These are phyloP conservation scores for Rhizopogon sp. DNA, from an alignment of 768 basidiomycete genomes.

Conservation along the genomic window DNA sequence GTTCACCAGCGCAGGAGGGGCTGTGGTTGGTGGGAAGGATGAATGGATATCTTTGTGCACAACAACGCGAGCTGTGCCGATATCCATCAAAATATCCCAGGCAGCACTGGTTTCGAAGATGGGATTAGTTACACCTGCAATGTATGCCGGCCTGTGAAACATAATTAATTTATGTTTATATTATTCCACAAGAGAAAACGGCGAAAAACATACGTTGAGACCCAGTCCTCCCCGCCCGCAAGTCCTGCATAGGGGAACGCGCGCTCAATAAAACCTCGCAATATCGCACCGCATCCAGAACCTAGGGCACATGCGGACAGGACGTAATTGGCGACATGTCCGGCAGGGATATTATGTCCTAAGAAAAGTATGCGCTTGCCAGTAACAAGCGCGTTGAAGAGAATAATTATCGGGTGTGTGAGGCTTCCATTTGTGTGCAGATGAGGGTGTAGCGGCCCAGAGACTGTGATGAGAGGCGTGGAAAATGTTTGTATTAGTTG, in stretches of 20 bases:
- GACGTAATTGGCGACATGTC: constrained; percentile 87
- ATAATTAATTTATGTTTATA: constrained; percentile 1
- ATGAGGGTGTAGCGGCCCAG: constrained; percentile 84
- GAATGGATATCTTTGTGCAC: constrained; percentile 81
- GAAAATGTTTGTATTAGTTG: constrained; percentile 85
- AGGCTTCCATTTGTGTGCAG: constrained; percentile 86
- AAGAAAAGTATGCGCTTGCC: constrained; percentile 96
- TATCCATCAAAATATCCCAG: constrained; percentile 94
- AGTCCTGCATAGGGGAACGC: constrained; percentile 96
- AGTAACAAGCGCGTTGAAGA: constrained; percentile 94
- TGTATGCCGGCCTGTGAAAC: constrained; percentile 71
- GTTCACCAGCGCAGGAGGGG: constrained; percentile 32
- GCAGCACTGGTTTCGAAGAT: constrained; percentile 83
- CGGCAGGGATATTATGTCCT: constrained; percentile 85
- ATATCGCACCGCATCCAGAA: constrained; percentile 79
- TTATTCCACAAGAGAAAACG: neutral
- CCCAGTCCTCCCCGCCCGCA: constrained; percentile 84
- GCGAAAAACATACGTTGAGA: constrained; percentile 62
- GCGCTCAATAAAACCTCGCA: constrained; percentile 85
- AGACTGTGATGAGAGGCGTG: constrained; percentile 47
- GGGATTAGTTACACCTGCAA: constrained; percentile 96
- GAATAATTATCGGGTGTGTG: constrained; percentile 91
- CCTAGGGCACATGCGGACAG: constrained; percentile 92
- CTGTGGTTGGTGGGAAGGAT: constrained; percentile 44
- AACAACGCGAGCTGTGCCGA: constrained; percentile 80